Base-by-base conservation (phyloP, 2,329 filamentous ascomycete species). In the Tympanopsis confertula region DNA sequence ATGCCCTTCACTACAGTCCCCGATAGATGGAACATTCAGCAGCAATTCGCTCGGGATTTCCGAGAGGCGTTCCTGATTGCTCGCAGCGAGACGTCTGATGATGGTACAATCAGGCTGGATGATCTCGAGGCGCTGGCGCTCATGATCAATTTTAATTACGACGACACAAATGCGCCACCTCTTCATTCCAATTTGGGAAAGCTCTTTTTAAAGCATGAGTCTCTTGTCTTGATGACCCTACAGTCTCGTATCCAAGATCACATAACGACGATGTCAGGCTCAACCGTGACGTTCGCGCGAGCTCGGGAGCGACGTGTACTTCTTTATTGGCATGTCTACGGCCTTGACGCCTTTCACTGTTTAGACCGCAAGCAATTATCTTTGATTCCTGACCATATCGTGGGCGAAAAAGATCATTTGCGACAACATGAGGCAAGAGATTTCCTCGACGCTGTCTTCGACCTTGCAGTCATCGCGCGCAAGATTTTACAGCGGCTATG, bases 141-240 rank as follows among this genome's bases (percentile, higher is more conserved):
- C 13, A 49, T 49, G 47, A 37, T 44, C 13, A 20, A 38, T 19
- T 47, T 46, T 28, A 37, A 42, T n/a, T 43, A 46, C 20, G 40
- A 37, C 13, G 19, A 38, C 5, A 18, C 13, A 7, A 26, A 10
- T 10, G n/a, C 10, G 10, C 24, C n/a, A 28, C 24, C n/a, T 10
- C 24, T 42, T 20, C 35, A 36, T 12, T 39, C 35, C 5, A 39
- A 46, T 17, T 35, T 51, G 4, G 45, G 42, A 5, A 38, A 33
- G 3, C 36, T 50, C 5, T 49, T 48, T 28, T 37, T 51, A 22
- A 48, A 43, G 4, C 48, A 45, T 30, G 46, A 51, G 38, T 44
- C 49, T 20, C 44, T 50, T 5, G 47, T 51, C 2, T 35, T 52
- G 22, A 47, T 50, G 49, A 45, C 44, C 13, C 13, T 42, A 13